A percentile compares a stretch with the other conserved stretches of the same genome.
phyloP scores from a whole-genome alignment of 495 filamentous ascomycete genomes.

The Acidomyces sp. region DNA sequence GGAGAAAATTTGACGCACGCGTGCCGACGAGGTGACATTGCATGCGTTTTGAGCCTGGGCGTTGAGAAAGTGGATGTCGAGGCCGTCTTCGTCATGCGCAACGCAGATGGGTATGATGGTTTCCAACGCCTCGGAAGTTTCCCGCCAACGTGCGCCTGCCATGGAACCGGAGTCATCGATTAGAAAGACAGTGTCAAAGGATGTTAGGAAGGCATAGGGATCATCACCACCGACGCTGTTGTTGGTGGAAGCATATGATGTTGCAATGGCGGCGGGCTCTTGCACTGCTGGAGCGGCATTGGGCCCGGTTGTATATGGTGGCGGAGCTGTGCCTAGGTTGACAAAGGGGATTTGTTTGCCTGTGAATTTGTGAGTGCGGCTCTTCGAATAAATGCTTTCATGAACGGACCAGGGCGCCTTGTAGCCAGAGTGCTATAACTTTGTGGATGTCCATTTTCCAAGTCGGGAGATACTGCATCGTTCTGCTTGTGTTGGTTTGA shows the following conservation, averaged over 20 bases:
- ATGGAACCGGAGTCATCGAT: constrained; percentile 90
- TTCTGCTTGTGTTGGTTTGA: constrained; percentile 4
- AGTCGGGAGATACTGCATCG: neutral
- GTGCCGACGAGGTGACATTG: constrained; percentile 40
- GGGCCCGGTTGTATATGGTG: constrained; percentile 32
- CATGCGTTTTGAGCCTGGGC: constrained; percentile 36
- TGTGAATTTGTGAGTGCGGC: neutral
- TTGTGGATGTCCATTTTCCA: constrained; percentile 4
- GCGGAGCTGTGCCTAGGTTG: constrained; percentile 30
- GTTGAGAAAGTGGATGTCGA: constrained; percentile 93
- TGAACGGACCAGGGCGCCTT: constrained; percentile 27
- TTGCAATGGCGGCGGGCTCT: too few species aligned
- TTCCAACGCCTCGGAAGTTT: constrained; percentile 57
- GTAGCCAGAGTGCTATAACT: constrained; percentile 16
- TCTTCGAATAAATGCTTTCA: constrained; percentile 3
- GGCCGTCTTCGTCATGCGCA: constrained; percentile 69
- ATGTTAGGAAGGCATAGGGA: constrained; percentile 66
- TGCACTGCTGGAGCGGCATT: constrained; percentile 16
- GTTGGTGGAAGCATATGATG: constrained; percentile 10
- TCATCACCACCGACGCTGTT: constrained; percentile 35
- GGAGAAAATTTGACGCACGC: constrained; percentile 54
- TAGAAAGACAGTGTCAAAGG: constrained; percentile 85
- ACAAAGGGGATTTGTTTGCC: constrained; percentile 5
- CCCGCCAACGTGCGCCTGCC: constrained; percentile 63
- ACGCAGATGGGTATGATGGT: constrained; percentile 79